Base-by-base conservation (phyloP, 208 protist species). In the Acanthamoeba healyi region DNA sequence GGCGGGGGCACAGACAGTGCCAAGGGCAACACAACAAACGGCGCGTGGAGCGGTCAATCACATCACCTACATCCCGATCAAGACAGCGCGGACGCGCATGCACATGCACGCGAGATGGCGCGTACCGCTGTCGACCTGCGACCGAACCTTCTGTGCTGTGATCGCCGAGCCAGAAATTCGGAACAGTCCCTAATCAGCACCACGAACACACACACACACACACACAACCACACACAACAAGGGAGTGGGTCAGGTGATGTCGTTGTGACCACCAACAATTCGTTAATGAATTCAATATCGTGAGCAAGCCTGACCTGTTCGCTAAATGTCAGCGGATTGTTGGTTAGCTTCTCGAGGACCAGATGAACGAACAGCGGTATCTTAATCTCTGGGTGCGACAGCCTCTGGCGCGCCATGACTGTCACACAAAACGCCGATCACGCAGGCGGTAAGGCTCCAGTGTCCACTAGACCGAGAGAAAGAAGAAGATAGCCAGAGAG, bases 391-490 rank as follows among this genome's bases (percentile, higher is more conserved):
- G 88, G 88, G 42, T 93, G 65, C 15, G 56, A 38, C 6, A 32
- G 26, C 34, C 34, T 81, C 88, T 93, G 88, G 1, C 67, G 88
- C n/a, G 88, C 38, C 88, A 93, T 93, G 19, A 93, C 88, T 81
- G 79, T 44, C 12, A 49, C 12, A 12, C 44, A n/a, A n/a, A n/a
- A n/a, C n/a, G n/a, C n/a, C n/a, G n/a, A n/a, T n/a, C n/a, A n/a
- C n/a, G n/a, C n/a, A n/a, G n/a, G n/a, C n/a, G n/a, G n/a, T n/a
- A n/a, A n/a, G n/a, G n/a, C n/a, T n/a, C n/a, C n/a, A n/a, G n/a
- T n/a, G n/a, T n/a, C 49, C 49, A 54, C 49, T 54, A 6, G 49
- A 54, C 10, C 49, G 49, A 6, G 49, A 19, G 49, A 54, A 15
- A 6, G 65, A 74, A 74, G 17, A 74, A 38, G 34, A 6, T 26